Base-by-base conservation (phyloP, 371 early-diverging fungal genomes). In the Rhizopus sp. region DNA sequence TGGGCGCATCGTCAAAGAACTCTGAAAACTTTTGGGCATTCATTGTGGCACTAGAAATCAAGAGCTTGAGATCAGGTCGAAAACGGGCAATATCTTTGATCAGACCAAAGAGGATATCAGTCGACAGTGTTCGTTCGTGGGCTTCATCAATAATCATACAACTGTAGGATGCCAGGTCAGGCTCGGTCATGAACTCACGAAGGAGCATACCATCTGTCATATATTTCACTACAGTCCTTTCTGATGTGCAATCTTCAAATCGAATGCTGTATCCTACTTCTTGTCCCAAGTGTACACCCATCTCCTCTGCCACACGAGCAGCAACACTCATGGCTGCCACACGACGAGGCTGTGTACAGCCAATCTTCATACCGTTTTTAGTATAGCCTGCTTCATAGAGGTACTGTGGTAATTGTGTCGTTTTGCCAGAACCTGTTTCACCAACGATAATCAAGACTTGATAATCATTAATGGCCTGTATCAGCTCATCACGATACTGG, bases 121-220 rank as follows among this genome's bases (percentile, higher is more conserved):
- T 99, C 57, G 98, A 96, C 50, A 98, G 75, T 9, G 97, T 99
- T 60, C 99, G 87, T 75, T 99, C 99, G 83, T 99, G 99, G 13
- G 99, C 98, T 72, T 99, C 99, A 73, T 99, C 99, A 54, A 99
- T 95, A 72, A 99, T 97, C 60, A 99, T 77, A 57, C 90, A 91
- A 41, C 88, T 88, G 74, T 97, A 98, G 23, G 87, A 81, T 7
- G 85, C 88, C 52, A 99, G 77, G 68, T 97, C 96, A 0, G 99
- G 99, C 65, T 96, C 97, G 6, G 95, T 95, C 82, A 99, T 86
- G 68, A 97, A 96, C 75, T 99, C 99, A 57, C 97, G 89, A 7
- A 99, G 84, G 29, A 99, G 84, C 90, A 99, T 95, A 64, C 99
- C 99, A 71, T 99, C 99, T 1, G 99, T 99, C 95, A 99, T 95